phyloP scores from a whole-genome alignment of 306 rosid species.

The Cicer pinnatifidum region DNA sequence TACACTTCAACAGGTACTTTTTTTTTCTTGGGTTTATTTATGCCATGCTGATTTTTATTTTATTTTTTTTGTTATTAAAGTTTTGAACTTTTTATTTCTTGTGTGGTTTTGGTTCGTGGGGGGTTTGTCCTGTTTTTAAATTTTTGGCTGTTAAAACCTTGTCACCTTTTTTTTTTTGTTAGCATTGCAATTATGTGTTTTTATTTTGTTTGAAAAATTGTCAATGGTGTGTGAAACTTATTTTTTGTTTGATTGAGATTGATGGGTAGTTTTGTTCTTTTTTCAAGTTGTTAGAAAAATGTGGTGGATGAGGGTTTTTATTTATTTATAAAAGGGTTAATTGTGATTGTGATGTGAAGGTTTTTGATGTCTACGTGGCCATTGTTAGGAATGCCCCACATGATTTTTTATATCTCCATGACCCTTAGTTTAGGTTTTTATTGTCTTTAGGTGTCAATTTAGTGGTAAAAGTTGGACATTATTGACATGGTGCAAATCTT shows the following conservation, averaged over 20 bases:
- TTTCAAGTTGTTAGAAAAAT: conserved; percentile 22
- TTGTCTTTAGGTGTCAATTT: no score
- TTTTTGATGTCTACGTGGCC: background rate
- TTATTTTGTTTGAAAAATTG: background rate
- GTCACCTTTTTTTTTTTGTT: background rate
- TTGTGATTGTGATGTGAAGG: background rate
- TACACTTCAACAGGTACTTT: conserved; percentile 63
- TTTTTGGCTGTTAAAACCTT: background rate
- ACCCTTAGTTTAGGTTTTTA: background rate
- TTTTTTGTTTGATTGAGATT: conserved; percentile 33
- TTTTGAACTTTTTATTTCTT: conserved; percentile 27
- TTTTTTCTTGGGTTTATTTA: background rate
- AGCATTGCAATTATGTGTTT: background rate
- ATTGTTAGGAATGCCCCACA: conserved; percentile 1
- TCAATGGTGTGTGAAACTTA: conserved; percentile 32
- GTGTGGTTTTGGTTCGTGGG: conserved; percentile 34
- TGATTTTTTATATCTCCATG: background rate
- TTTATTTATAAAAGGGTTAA: background rate
- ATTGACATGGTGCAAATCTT: no score
- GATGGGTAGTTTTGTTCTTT: conserved; percentile 25
- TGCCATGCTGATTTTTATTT: background rate
- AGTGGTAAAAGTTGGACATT: no score
- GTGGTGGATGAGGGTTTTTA: background rate
- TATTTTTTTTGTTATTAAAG: background rate
- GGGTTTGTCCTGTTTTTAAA: conserved; percentile 35